Conservation (phyloP, 140 eudicot species). For the Ambrosia hybrid region DNA sequence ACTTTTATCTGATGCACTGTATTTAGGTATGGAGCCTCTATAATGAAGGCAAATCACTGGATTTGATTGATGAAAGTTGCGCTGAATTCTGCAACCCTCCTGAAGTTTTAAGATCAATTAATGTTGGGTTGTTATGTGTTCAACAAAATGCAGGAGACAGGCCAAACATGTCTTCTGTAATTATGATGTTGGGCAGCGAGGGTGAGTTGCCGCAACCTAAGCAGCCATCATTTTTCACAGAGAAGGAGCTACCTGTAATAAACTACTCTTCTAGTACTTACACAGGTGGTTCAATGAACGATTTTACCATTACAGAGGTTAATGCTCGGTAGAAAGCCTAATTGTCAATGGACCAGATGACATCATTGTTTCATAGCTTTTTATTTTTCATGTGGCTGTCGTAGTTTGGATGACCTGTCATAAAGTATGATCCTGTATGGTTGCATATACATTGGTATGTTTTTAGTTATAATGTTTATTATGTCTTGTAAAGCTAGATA, state of each 20-base stretch:
- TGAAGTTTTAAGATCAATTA: constrained; percentile 32
- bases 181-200: too few species aligned
- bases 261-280: constrained; percentile 27
- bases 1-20: neutral
- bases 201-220: too few species aligned
- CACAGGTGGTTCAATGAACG: constrained; percentile 15
- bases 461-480: neutral
- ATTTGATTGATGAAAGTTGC: constrained; percentile 26
- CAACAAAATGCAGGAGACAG: constrained; percentile 43
- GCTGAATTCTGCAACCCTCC: constrained; percentile 6
- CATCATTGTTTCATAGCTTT: neutral
- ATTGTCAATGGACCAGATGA: neutral
- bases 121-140: constrained; percentile 21
- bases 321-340: constrained; percentile 17
- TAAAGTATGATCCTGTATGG: neutral
- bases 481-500: neutral
- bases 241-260: constrained; percentile 7
- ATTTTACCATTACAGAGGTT: constrained; percentile 24
- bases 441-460: neutral
- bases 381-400: neutral
- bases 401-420: neutral
- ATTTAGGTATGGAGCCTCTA: constrained; percentile 37
- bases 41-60: constrained; percentile 33
- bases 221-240: neutral
- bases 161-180: constrained; percentile 36